Percentiles rank a stretch among this genome's conserved stretches.
Conservation (phyloP, 139 green algal species). For the Tetradesmus lagerheimii region DNA sequence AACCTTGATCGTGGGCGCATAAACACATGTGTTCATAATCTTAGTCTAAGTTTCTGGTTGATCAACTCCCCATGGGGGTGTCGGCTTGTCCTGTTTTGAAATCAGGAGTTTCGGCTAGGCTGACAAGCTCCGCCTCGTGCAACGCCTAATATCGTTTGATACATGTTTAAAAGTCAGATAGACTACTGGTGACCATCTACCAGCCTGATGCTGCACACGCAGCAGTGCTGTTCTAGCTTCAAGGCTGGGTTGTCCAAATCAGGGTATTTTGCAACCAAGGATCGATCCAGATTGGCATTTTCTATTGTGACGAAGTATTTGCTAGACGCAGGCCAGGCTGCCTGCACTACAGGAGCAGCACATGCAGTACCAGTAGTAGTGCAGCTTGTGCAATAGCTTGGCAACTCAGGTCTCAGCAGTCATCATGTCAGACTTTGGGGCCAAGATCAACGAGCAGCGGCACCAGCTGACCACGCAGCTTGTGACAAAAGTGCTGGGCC, state of each 20-base stretch:
- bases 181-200: too few species aligned
- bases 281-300: too few species aligned
- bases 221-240: not conserved
- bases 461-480: constrained; percentile 13
- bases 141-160: too few species aligned
- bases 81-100: too few species aligned
- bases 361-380: not conserved
- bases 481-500: not conserved
- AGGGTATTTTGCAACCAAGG: too few species aligned
- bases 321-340: not conserved
- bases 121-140: too few species aligned
- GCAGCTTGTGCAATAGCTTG: not conserved
- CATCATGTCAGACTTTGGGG: not conserved
- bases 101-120: too few species aligned
- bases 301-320: not conserved
- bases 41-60: too few species aligned
- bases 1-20: too few species aligned
- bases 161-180: too few species aligned
- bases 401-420: not conserved
- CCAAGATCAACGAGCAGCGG: not conserved
- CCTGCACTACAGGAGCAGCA: not conserved
- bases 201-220: not conserved
- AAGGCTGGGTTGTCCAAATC: not conserved
- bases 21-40: too few species aligned
- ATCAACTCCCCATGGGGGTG: too few species aligned